phyloP scores from a whole-genome alignment of 768 basidiomycete genomes.

The Mycena vulgaris region DNA sequence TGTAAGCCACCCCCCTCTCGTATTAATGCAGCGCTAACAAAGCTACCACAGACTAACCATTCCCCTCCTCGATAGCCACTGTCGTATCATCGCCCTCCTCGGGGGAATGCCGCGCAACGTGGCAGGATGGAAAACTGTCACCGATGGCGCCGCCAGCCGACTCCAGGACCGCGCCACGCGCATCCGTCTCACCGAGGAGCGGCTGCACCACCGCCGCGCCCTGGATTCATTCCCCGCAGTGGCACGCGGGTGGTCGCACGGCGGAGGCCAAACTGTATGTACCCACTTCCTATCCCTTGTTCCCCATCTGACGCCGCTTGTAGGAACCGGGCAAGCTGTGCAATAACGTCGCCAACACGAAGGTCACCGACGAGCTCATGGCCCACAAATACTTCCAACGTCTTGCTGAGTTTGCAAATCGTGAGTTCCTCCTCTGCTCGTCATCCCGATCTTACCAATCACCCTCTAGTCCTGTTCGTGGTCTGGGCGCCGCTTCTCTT shows the following conservation, averaged over 20 bases:
- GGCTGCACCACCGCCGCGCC: neutral
- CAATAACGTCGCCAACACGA: neutral
- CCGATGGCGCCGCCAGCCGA: neutral
- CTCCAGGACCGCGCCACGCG: neutral
- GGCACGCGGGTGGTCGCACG: neutral
- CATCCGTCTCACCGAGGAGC: neutral
- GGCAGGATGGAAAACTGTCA: neutral
- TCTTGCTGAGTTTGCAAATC: neutral
- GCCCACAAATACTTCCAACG: neutral
- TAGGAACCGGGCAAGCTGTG: neutral
- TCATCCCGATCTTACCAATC: neutral
- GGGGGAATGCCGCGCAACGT: neutral
- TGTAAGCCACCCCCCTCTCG: neutral
- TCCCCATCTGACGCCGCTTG: too few species aligned
- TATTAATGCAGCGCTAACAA: neutral
- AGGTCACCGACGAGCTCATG: neutral
- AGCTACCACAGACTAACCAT: neutral
- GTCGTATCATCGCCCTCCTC: neutral
- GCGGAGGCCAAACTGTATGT: neutral
- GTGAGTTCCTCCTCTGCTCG: neutral
- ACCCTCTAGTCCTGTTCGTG: neutral
- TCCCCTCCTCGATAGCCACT: neutral
- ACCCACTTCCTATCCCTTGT: too few species aligned
- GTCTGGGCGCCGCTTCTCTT: neutral
- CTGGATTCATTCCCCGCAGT: neutral